These are phyloP conservation scores for Chalciporus piperatus DNA, from an alignment of 768 basidiomycete genomes.

Conservation along the genomic window DNA sequence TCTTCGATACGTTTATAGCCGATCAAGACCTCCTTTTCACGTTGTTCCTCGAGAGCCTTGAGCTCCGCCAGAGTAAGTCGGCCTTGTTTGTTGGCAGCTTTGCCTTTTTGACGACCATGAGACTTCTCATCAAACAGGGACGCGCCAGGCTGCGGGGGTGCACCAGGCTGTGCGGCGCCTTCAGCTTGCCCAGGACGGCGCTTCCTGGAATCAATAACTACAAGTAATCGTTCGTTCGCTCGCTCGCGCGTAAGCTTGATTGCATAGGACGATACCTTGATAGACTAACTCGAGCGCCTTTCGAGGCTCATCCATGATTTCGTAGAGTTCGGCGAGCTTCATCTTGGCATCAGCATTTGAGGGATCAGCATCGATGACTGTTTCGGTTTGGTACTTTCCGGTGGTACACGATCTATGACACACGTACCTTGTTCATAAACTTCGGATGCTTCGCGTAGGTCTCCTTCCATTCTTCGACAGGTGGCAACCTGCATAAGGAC, in stretches of 20 bases:
- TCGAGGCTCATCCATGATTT: slow-evolving; percentile 47
- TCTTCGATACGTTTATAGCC: slow-evolving; percentile 61
- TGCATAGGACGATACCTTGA: slow-evolving; percentile 39
- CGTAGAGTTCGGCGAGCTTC: not conserved
- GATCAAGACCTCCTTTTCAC: slow-evolving; percentile 59
- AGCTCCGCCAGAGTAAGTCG: slow-evolving; percentile 59
- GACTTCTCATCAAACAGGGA: slow-evolving; percentile 67
- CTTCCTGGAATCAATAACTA: slow-evolving; percentile 62
- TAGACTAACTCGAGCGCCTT: slow-evolving; percentile 69
- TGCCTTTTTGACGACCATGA: slow-evolving; percentile 36
- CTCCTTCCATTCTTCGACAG: slow-evolving; percentile 75
- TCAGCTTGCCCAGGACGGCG: slow-evolving; percentile 39
- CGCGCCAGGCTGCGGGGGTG: slow-evolving; percentile 29
- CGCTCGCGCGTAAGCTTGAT: slow-evolving; percentile 49
- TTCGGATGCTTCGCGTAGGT: slow-evolving; percentile 73
- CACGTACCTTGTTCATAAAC: slow-evolving; percentile 76
- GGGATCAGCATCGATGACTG: slow-evolving; percentile 76
- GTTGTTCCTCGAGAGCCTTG: slow-evolving; percentile 59
- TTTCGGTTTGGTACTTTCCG: not conserved
- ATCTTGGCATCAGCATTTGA: slow-evolving; percentile 71
- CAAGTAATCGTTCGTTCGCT: not conserved
- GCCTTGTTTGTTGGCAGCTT: slow-evolving; percentile 25
- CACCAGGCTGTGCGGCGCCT: slow-evolving; percentile 7
- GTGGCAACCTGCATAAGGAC: slow-evolving; percentile 75
- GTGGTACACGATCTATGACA: not conserved